phyloP scores from a whole-genome alignment of 2,329 filamentous ascomycete species.

The Akanthomyces muscarius region DNA sequence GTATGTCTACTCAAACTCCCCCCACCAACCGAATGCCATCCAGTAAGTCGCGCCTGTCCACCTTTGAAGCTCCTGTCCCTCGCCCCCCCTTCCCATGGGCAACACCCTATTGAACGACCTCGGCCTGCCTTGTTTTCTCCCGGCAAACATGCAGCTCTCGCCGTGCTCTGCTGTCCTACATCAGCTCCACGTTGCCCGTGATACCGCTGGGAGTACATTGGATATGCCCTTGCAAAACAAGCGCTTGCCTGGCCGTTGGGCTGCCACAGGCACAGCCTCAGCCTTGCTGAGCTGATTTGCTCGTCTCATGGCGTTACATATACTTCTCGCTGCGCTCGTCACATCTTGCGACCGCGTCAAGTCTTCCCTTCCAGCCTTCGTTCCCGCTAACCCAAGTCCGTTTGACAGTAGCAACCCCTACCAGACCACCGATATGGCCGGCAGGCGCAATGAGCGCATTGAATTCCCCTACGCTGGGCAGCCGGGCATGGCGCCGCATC shows the following conservation, averaged over 20 bases:
- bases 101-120: background rate
- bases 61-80: background rate
- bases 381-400: background rate
- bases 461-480: conserved; percentile 41
- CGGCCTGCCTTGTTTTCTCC: conserved; percentile 9
- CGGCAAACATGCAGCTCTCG: conserved; percentile 8
- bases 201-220: background rate
- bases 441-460: conserved; percentile 38
- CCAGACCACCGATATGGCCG: conserved; percentile 44
- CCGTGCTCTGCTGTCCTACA: background rate
- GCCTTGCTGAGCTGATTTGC: background rate
- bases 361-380: background rate
- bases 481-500: conserved; percentile 35
- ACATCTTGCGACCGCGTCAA: background rate
- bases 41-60: conserved; percentile 49
- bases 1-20: conserved; percentile 53
- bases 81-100: background rate
- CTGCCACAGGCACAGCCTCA: background rate
- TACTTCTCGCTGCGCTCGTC: background rate
- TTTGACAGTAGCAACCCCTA: conserved; percentile 42
- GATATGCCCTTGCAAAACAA: background rate
- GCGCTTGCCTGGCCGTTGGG: background rate
- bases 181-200: background rate
- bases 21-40: conserved; percentile 53
- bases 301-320: background rate